Conservation (phyloP, 495 filamentous ascomycete species). For the Trichoderma virens region DNA sequence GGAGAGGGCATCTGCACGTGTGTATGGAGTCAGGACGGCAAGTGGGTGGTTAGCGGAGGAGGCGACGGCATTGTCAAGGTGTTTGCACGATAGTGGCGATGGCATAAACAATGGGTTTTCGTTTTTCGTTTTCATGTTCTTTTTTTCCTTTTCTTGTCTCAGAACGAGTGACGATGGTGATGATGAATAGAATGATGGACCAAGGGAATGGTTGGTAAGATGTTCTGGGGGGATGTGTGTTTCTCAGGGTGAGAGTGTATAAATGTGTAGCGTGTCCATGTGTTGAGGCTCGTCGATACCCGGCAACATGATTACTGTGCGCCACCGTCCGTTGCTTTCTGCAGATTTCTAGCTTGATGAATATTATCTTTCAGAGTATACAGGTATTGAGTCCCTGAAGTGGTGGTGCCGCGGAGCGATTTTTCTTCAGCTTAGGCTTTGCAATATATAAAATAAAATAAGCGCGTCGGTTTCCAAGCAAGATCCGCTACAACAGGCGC, state of each 20-base stretch:
- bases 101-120: not conserved
- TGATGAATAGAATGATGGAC: not conserved
- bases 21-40: constrained; percentile 87
- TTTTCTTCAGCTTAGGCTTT: not conserved
- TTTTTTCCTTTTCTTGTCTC: not conserved
- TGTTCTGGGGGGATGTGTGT: not conserved
- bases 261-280: not conserved
- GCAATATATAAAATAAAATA: not conserved
- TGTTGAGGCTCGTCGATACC: constrained; percentile 10
- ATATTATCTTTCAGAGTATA: not conserved
- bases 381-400: not conserved
- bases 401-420: no score
- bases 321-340: not conserved
- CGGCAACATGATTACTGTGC: not conserved
- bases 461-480: not conserved
- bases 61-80: constrained; percentile 98
- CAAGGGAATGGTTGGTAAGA: not conserved
- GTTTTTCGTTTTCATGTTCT: no score
- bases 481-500: constrained; percentile 4
- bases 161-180: not conserved
- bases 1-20: constrained; percentile 91
- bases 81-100: constrained; percentile 48
- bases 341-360: not conserved
- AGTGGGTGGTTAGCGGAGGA: constrained; percentile 88
- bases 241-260: not conserved